These are phyloP conservation scores for Potentilla sterilis DNA, from an alignment of 306 rosid species.

Conservation along the genomic window DNA sequence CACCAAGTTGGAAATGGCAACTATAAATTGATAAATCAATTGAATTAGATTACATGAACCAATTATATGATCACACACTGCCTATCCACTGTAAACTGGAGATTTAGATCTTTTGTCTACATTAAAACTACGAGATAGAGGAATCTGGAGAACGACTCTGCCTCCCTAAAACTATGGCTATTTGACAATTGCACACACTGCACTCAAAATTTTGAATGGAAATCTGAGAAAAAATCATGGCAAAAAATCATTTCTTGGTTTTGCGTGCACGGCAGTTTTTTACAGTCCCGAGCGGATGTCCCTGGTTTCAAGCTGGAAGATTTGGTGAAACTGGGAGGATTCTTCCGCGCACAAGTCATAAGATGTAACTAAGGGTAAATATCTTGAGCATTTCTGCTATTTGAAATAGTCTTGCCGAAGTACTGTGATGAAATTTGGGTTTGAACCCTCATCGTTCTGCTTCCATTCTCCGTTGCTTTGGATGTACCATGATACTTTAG, in stretches of 20 bases:
- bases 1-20: neutral
- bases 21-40: neutral
- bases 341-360: neutral
- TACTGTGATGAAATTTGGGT: slow-evolving; percentile 47
- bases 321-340: neutral
- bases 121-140: neutral
- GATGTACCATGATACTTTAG: slow-evolving; percentile 71
- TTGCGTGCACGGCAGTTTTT: neutral
- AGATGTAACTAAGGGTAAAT: neutral
- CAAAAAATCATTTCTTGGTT: neutral
- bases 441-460: slow-evolving; percentile 51
- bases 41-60: slow-evolving; percentile 2
- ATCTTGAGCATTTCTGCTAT: slow-evolving; percentile 24
- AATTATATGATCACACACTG: neutral
- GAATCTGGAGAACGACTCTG: neutral
- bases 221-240: neutral
- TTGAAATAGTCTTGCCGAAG: slow-evolving; percentile 72
- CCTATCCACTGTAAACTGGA: neutral
- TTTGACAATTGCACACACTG: slow-evolving; percentile 13
- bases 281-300: neutral
- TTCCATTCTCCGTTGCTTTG: slow-evolving; percentile 66
- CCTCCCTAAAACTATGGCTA: neutral
- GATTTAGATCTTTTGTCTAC: slow-evolving; percentile 3
- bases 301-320: neutral
- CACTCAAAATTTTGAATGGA: slow-evolving; percentile 15